Evolutionary conservation across 176 grass and related monocot genomes (phyloP), one percentile per base, ranked within the genome.

Genomic region (Zoysia japonica): DNA sequence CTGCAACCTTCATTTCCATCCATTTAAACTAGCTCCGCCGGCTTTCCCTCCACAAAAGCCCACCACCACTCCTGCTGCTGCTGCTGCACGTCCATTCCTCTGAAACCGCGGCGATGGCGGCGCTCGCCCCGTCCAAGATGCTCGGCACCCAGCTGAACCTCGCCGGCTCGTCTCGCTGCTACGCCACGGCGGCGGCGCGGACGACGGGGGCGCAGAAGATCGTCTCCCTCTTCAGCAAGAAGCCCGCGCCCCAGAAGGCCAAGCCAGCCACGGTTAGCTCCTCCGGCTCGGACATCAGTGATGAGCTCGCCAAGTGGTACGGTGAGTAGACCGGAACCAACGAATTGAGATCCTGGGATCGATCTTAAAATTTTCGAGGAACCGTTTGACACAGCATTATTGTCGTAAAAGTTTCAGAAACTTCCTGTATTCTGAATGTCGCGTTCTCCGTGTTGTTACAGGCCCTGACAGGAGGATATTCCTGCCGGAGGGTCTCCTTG

Each of bases 271-370:
- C 86, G 0, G 79, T 11, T 7, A 53, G 44, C 10, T 83, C 96
- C 39, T 55, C 90, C 0, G 63, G 57, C 59, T 15, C 72, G 0
- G 82, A 80, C 87, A 89, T 83, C 59, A 67, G 60, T 17, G 96
- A 95, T 7, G 96, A 99, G 82, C 88, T 95, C 79, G 96, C 96
- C 75, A 93, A 95, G 92, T 95, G 96, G 94, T 97, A 97, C 0
- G 94, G 90, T 93, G 81, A 87, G 87, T 93, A 67, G 48, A 19
- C 15, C 6, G 13, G 37, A 65, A 78, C 10, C 7, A 19, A 45
- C 70, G 56, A 5, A 10, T 5, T 36, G 20, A 28, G 28, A 28
- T 28, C 28, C 72, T 20, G 54, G 60, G 35, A 49, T 28, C 28
- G 28, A 28, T 39, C 72, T n/a, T 6, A 35, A 60, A 16, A 28